These are phyloP conservation scores for Stygiomarasmius scandens DNA, from an alignment of 1,284 basidiomycete genomes.

Conservation along the genomic window DNA sequence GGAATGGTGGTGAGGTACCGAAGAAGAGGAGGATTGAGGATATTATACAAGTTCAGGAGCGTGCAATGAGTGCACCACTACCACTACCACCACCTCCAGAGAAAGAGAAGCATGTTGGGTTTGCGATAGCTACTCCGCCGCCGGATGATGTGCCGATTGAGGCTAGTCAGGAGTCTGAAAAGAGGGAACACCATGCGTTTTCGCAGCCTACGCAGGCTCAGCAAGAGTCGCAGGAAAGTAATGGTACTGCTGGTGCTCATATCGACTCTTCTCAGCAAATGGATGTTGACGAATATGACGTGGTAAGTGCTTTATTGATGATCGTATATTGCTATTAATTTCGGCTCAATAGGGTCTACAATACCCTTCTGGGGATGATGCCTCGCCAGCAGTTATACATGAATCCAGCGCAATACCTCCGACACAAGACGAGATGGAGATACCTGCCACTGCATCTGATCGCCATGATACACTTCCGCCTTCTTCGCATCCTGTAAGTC, in stretches of 20 bases:
- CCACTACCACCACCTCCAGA: no score
- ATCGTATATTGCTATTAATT: neutral
- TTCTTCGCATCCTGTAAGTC: neutral
- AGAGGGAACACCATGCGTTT: neutral
- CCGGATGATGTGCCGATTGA: neutral
- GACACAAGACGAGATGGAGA: neutral
- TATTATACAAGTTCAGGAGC: neutral
- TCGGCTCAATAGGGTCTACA: neutral
- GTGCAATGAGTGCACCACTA: neutral
- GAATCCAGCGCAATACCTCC: neutral
- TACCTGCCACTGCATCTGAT: neutral
- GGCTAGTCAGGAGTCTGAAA: neutral
- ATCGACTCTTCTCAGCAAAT: neutral
- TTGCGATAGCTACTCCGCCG: neutral
- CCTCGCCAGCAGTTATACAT: neutral
- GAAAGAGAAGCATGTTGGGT: neutral
- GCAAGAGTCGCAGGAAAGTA: neutral
- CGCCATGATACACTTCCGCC: neutral
- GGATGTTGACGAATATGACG: neutral
- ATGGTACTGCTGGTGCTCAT: neutral
- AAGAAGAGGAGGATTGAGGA: slow-evolving; percentile 3
- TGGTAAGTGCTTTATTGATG: neutral
- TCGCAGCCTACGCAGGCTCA: neutral
- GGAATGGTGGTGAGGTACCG: neutral
- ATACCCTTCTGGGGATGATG: neutral